Conservation (phyloP, 371 early-diverging fungal species). For the Nematocida displodere region DNA sequence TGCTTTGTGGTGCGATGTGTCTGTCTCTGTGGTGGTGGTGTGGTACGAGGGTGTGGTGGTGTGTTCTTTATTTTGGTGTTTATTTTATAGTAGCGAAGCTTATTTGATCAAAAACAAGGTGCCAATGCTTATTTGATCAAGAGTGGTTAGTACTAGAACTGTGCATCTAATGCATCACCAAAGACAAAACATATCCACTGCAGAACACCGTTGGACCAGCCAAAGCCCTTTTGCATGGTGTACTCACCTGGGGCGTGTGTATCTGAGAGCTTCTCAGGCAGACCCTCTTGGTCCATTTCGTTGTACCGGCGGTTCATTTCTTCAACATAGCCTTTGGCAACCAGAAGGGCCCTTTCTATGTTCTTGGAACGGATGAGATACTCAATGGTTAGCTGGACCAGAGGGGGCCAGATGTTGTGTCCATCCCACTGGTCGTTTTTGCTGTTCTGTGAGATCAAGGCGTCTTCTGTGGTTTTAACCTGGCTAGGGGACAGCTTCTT, state of each 20-base stretch:
- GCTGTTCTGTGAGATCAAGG: constrained; percentile 67
- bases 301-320: neutral
- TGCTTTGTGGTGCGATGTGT: too few relatives aligned
- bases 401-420: constrained; percentile 35
- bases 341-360: neutral
- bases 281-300: neutral
- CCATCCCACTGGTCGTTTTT: constrained; percentile 66
- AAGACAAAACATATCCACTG: constrained; percentile 45
- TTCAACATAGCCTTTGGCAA: neutral
- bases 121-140: too few relatives aligned
- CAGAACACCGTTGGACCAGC: constrained; percentile 82
- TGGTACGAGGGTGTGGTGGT: too few relatives aligned
- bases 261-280: constrained; percentile 28
- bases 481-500: neutral
- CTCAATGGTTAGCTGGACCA: constrained; percentile 22
- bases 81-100: too few relatives aligned
- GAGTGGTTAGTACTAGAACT: too few relatives aligned
- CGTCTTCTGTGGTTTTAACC: neutral
- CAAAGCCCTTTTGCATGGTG: constrained; percentile 75
- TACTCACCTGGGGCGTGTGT: constrained; percentile 77
- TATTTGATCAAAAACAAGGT: too few relatives aligned
- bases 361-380: constrained; percentile 38
- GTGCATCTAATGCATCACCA: too few relatives aligned
- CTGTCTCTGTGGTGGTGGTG: too few relatives aligned
- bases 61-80: too few relatives aligned